phyloP scores from a whole-genome alignment of 192 early-diverging fungal species.

The Coemansia pectinata region DNA sequence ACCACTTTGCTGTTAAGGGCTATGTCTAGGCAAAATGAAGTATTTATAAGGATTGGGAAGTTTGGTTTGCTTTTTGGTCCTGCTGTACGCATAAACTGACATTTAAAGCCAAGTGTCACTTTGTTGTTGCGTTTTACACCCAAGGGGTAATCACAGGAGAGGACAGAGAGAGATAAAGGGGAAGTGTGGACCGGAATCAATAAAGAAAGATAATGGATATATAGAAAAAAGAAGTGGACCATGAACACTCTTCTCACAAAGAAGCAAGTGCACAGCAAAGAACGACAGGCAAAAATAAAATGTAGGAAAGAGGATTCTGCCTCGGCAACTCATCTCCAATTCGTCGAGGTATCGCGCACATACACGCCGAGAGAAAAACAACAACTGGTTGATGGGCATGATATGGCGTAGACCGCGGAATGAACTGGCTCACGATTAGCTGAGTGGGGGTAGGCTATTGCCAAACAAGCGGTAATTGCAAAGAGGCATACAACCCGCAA shows the following conservation, averaged over 20 bases:
- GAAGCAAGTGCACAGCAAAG: background rate
- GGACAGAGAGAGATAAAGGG: background rate
- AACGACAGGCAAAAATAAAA: background rate
- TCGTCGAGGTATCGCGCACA: constrained; percentile 3
- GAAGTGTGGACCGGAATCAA: background rate
- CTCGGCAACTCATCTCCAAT: background rate
- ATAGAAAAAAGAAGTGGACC: background rate
- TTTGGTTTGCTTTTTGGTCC: background rate
- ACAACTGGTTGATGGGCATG: background rate
- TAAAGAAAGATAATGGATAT: background rate
- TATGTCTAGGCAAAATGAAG: background rate
- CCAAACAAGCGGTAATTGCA: background rate
- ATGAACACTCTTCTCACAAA: background rate
- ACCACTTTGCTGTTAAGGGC: background rate
- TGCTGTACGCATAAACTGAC: background rate
- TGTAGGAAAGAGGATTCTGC: background rate
- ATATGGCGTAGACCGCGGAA: background rate
- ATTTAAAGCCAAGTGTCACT: background rate
- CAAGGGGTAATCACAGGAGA: background rate
- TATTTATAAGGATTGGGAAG: background rate
- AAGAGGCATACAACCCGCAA: background rate
- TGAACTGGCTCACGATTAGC: background rate
- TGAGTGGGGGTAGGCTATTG: background rate
- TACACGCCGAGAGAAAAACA: background rate
- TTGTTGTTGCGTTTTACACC: background rate